These are phyloP conservation scores for Solanum virginianum DNA, from an alignment of 257 asterid species.

Conservation along the genomic window DNA sequence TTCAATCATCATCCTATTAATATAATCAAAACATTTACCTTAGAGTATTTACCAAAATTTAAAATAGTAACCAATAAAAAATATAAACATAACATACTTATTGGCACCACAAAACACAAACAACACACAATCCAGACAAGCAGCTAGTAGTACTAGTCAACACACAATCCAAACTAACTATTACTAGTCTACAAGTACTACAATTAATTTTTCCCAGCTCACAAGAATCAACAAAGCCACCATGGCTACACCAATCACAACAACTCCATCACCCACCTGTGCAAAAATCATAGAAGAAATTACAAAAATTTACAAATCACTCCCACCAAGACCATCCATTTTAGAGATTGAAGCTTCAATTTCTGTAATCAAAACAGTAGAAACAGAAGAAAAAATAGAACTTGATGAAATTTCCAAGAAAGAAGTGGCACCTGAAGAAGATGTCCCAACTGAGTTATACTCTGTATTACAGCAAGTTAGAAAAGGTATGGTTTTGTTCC, in stretches of 20 bases:
- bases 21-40: too few relatives aligned
- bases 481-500: slow-evolving; percentile 32
- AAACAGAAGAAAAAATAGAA: slow-evolving; percentile 28
- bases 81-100: too few relatives aligned
- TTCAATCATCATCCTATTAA: too few relatives aligned
- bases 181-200: background rate
- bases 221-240: background rate
- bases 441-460: slow-evolving; percentile 42
- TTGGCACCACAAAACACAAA: too few relatives aligned
- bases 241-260: slow-evolving; percentile 32
- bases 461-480: slow-evolving; percentile 33
- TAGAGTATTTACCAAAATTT: too few relatives aligned
- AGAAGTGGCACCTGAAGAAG: slow-evolving; percentile 8
- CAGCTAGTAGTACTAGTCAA: background rate
- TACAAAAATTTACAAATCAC: slow-evolving; percentile 42
- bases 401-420: slow-evolving; percentile 40
- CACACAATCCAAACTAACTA: background rate
- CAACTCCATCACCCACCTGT: slow-evolving; percentile 23
- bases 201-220: background rate
- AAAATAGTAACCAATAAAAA: too few relatives aligned
- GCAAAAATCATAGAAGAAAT: slow-evolving; percentile 47
- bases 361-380: slow-evolving; percentile 40
- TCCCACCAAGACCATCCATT: slow-evolving; percentile 56
- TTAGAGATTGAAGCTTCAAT: slow-evolving; percentile 56
- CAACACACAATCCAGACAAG: too few relatives aligned